Percentiles rank a stretch among this genome's conserved stretches.
Evolutionary conservation across 2,329 filamentous ascomycete genomes (phyloP).

Genomic region (Xylaria sp.): DNA sequence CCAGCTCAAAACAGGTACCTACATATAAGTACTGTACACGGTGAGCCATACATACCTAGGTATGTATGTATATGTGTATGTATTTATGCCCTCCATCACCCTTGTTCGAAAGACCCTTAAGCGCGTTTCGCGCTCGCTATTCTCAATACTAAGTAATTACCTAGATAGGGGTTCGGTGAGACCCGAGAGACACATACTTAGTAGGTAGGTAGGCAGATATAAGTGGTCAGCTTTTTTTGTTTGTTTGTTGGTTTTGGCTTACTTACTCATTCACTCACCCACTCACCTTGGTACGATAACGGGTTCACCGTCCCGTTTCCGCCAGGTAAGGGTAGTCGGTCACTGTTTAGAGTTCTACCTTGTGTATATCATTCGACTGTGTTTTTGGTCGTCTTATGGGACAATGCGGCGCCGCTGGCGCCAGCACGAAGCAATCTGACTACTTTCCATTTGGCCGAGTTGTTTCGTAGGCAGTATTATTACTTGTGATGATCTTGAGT

Average conservation of each 20-base stretch:
- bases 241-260: constrained; percentile 3
- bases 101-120: constrained; percentile 9
- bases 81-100: not conserved
- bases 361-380: not conserved
- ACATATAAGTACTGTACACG: not conserved
- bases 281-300: constrained; percentile 28
- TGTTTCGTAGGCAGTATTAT: constrained; percentile 6
- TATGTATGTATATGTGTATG: not conserved
- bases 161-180: not conserved
- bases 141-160: not conserved
- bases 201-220: not conserved
- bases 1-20: constrained; percentile 1
- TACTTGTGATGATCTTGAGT: not conserved
- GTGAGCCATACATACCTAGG: constrained; percentile 5
- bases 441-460: not conserved
- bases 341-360: not conserved
- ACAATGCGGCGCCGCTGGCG: constrained; percentile 11
- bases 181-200: constrained; percentile 1
- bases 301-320: constrained; percentile 21
- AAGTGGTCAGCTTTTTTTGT: constrained; percentile 1
- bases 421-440: constrained; percentile 22
- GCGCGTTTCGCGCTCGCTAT: constrained; percentile 27
- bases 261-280: too few relatives aligned
- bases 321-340: not conserved
- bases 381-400: not conserved